These are phyloP conservation scores for Stygiomarasmius scandens DNA, from an alignment of 1,284 basidiomycete genomes.

Conservation along the genomic window DNA sequence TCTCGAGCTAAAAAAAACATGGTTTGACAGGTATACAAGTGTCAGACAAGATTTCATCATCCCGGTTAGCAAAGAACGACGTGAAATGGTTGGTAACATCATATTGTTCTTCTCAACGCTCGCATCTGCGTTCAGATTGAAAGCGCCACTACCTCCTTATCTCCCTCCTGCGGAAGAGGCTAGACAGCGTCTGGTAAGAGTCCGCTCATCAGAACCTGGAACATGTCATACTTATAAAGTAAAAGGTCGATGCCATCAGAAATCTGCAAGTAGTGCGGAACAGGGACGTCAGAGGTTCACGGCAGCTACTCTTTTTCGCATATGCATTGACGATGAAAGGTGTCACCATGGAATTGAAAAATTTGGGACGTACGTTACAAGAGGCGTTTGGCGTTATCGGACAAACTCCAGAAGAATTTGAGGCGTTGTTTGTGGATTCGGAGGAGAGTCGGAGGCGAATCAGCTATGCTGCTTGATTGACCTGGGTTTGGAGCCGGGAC, in stretches of 20 bases:
- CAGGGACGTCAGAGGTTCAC: conserved; percentile 71
- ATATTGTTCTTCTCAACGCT: conserved; percentile 91
- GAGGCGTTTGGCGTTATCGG: conserved; percentile 89
- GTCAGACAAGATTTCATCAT: conserved; percentile 86
- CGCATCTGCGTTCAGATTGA: conserved; percentile 84
- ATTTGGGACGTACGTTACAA: conserved; percentile 77
- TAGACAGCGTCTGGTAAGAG: conserved; percentile 72
- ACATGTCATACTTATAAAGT: too few relatives aligned
- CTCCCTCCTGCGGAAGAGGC: conserved; percentile 90
- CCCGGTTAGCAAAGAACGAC: conserved; percentile 84
- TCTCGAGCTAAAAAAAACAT: background rate
- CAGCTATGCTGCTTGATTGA: conserved; percentile 27
- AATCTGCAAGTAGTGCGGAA: conserved; percentile 82
- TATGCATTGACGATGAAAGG: conserved; percentile 94
- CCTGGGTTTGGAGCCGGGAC: too few relatives aligned
- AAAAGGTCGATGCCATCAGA: conserved; percentile 80
- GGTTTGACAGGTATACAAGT: conserved; percentile 39
- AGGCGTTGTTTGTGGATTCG: conserved; percentile 56
- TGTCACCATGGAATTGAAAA: conserved; percentile 85
- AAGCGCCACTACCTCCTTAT: conserved; percentile 92
- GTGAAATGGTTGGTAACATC: conserved; percentile 93
- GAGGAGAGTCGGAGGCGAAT: conserved; percentile 23
- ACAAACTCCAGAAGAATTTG: conserved; percentile 68
- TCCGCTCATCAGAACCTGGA: too few relatives aligned
- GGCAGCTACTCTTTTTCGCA: conserved; percentile 90